Conservation (phyloP, 2,329 filamentous ascomycete genomes). For the Hysterium pulicare region DNA sequence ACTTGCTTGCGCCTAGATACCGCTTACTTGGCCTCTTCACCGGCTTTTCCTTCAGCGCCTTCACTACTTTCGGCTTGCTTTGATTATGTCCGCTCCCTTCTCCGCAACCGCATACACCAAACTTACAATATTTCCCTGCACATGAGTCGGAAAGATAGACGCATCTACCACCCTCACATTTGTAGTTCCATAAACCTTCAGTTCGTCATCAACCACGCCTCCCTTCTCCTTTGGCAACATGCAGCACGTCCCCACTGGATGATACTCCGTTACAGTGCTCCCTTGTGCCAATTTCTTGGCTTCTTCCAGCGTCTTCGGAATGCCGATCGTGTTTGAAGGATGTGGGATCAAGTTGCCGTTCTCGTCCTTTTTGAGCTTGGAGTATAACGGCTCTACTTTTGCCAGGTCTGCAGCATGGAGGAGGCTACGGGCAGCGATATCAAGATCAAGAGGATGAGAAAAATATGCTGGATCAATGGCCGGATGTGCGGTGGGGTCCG, state of each 20-base stretch:
- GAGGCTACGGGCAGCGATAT: constrained; percentile 37
- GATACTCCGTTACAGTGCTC: constrained; percentile 26
- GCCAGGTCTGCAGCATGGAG: constrained; percentile 28
- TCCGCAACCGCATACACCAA: constrained; percentile 33
- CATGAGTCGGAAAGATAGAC: constrained; percentile 23
- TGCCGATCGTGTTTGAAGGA: constrained; percentile 3
- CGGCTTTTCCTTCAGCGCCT: no score
- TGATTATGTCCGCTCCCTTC: constrained; percentile 28
- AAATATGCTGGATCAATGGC: constrained; percentile 44
- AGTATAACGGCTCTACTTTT: constrained; percentile 26
- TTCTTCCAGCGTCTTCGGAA: constrained; percentile 20
- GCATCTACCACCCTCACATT: constrained; percentile 30
- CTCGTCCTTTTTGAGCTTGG: constrained; percentile 24
- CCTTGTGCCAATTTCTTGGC: constrained; percentile 16
- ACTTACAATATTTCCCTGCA: constrained; percentile 25
- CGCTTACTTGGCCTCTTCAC: no score
- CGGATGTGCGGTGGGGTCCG: constrained; percentile 33
- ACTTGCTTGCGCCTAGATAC: no score
- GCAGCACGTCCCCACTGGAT: constrained; percentile 28
- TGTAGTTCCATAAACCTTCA: constrained; percentile 28
- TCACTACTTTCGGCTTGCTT: constrained; percentile 7
- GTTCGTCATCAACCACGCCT: constrained; percentile 21
- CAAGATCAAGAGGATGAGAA: constrained; percentile 43
- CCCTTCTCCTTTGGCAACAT: constrained; percentile 33
- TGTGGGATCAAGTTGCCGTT: constrained; percentile 14